These are phyloP conservation scores for Pleomassaria siparia DNA, from an alignment of 2,329 filamentous ascomycete genomes.

Conservation along the genomic window DNA sequence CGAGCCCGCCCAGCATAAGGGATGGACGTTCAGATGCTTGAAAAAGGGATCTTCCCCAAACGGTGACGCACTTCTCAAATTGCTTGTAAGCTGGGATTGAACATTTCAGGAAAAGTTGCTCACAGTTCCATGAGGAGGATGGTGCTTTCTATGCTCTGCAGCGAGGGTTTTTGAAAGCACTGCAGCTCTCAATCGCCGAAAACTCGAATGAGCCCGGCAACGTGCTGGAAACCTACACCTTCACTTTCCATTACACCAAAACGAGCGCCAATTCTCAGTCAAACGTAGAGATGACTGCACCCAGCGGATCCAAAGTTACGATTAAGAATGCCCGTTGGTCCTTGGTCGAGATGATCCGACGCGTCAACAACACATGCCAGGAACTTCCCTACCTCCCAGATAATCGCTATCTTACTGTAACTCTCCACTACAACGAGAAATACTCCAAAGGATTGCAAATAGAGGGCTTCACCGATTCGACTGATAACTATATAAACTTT, in stretches of 20 bases:
- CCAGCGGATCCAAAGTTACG: slow-evolving; percentile 35
- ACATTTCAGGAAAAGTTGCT: slow-evolving; percentile 10
- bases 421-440: slow-evolving; percentile 49
- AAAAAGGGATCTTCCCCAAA: slow-evolving; percentile 43
- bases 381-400: slow-evolving; percentile 34
- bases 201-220: slow-evolving; percentile 39
- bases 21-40: slow-evolving; percentile 39
- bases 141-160: slow-evolving; percentile 52
- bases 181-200: slow-evolving; percentile 52
- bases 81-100: slow-evolving; percentile 44
- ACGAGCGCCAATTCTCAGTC: slow-evolving; percentile 9
- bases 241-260: slow-evolving; percentile 48
- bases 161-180: slow-evolving; percentile 44
- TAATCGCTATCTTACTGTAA: slow-evolving; percentile 46
- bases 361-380: slow-evolving; percentile 43
- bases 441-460: slow-evolving; percentile 45
- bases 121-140: slow-evolving; percentile 46
- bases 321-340: slow-evolving; percentile 44
- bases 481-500: slow-evolving; percentile 37
- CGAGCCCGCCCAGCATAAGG: slow-evolving; percentile 15
- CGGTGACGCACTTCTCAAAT: slow-evolving; percentile 49
- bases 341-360: slow-evolving; percentile 47
- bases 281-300: slow-evolving; percentile 30
- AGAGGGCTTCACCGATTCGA: slow-evolving; percentile 41
- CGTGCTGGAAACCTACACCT: slow-evolving; percentile 54